Base-by-base conservation (phyloP, 2,329 filamentous ascomycete species). In the Xylariales sp. region DNA sequence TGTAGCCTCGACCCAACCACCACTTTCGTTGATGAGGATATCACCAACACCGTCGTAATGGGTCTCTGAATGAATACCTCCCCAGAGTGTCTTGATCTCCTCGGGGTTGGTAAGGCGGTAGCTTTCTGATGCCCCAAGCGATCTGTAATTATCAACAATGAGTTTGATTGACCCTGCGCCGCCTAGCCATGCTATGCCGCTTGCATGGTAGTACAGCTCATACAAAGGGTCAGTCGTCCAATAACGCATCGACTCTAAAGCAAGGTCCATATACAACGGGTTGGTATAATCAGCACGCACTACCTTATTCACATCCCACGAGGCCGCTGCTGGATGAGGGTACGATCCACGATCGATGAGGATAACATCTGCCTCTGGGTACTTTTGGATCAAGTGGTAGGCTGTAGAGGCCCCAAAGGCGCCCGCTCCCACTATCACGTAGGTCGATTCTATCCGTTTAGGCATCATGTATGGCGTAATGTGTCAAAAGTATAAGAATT, bases 251-350 rank as follows among this genome's bases (percentile, higher is more conserved):
- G 83, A 77, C 59, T 86, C 80, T 19, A 85, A 67, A 0, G 75
- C 83, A 15, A 87, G 67, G 34, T 70, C 59, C 56, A 75, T 79
- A 63, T 87, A 86, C 13, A 78, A 57, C 2, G 75, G 61, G 48
- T 83, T 77, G 39, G 75, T 68, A 60, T 86, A 86, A 56, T 86
- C 82, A 33, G 81, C 78, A 40, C 82, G 78, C 13, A 86, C 70
- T 19, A 84, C 79, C 58, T 85, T 86, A 64, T 84, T 86, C 72
- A 81, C 80, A 61, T 88, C 83, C 66, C 78, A 83, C 0, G 83
- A 85, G 1, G 83, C 83, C 20, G 80, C 81, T 18, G 69, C 64
- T n/a, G n/a, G n/a, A n/a, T n/a, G 70, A 17, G 75, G 70, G 31
- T 61, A 68, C 3, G 68, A 62, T 41, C 73, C 65, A 12, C 76